These are phyloP conservation scores for Trifolium subterraneum DNA, from an alignment of 306 rosid genomes.

Conservation along the genomic window DNA sequence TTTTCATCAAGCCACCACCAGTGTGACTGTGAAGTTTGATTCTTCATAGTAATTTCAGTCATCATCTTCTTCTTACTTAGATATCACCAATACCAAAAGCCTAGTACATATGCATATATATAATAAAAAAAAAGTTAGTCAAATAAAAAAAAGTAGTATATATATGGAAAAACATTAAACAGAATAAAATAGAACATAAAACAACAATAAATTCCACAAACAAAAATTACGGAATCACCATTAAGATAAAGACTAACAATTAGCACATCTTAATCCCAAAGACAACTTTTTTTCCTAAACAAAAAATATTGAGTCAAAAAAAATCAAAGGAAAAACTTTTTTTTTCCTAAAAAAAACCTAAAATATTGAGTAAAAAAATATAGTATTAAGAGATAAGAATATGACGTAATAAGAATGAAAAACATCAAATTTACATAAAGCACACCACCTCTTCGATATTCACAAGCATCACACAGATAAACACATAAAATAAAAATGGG, in stretches of 20 bases:
- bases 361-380: neutral
- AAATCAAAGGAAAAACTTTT: neutral
- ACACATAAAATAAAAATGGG: slow-evolving; percentile 12
- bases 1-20: slow-evolving; percentile 84
- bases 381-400: neutral
- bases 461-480: slow-evolving; percentile 28
- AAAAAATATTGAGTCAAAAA: neutral
- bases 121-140: neutral
- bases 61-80: slow-evolving; percentile 28
- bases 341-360: neutral
- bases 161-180: neutral
- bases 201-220: slow-evolving; percentile 30
- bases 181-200: neutral
- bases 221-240: neutral
- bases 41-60: slow-evolving; percentile 51
- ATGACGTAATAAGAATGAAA: slow-evolving; percentile 14
- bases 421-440: slow-evolving; percentile 14
- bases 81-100: slow-evolving; percentile 31
- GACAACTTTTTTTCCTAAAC: neutral
- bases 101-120: neutral
- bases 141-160: neutral
- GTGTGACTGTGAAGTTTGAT: slow-evolving; percentile 56
- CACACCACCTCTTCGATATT: slow-evolving; percentile 35
- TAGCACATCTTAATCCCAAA: slow-evolving; percentile 21
- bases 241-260: slow-evolving; percentile 9